Base-by-base conservation (phyloP, 495 filamentous ascomycete genomes). In the Podospora fimiseda region DNA sequence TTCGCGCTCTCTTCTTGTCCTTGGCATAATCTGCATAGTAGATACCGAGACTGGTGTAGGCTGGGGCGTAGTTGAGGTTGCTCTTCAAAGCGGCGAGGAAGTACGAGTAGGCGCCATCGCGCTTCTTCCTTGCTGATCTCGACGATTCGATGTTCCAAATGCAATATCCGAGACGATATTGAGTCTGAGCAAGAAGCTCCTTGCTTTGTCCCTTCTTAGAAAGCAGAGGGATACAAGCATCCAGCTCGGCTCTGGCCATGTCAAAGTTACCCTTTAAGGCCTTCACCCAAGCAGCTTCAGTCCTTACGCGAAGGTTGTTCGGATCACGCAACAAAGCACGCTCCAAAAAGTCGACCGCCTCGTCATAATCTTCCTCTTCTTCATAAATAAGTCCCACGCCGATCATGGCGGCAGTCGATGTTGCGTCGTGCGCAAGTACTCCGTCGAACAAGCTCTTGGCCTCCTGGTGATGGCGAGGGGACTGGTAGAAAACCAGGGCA, bases 21-120 rank as follows among this genome's bases (percentile, higher is more conserved):
- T 82, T 87, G 52, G 81, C 84, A 58, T 96, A 95, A 56, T 96
- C 94, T 9, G 84, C 84, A 62, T 95, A 99, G 70, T 84, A 99
- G n/a, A 92, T 72, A n/a, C 93, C 93, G 9, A 99, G 80, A 50
- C 82, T 91, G 0, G 90, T 95, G 70, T 96, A 99, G 0, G 93
- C 84, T 3, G 93, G 90, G 1, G 93, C 92, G 67, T 80, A 93
- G 60, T 88, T 96, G 64, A 93, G 78, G 60, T 96, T 92, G 27
- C 80, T 83, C 59, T 94, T 89, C 21, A 97, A 76, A 0, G 94
- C 83, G 22, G 83, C 82, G 7, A 97, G 75, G 63, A 95, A 96
- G 62, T 80, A 84, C 9, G 84, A 74, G 60, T 96, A 96, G 2
- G 91, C 84, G 19, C 71, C 72, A 23, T 74, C 79, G 20, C 91